Evolutionary conservation across 257 asterid species (phyloP), one percentile per base, ranked within the genome.

Genomic region (Oldenlandia corymbosa): DNA sequence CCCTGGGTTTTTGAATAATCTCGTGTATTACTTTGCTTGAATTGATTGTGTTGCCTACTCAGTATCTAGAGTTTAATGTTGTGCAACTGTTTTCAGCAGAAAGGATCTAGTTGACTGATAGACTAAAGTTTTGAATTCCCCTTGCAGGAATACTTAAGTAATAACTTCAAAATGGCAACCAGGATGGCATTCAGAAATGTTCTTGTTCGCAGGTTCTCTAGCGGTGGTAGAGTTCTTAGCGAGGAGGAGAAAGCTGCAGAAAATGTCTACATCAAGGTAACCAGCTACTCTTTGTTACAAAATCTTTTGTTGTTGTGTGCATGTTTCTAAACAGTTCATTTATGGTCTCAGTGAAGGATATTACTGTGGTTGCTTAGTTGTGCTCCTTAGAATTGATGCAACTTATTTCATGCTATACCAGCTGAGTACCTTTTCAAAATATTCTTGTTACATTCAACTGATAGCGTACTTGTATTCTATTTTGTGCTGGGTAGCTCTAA

Each of bases 231-330:
- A 73, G 45, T 92, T 60, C 82, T 89, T 61, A 62, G 91, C 37
- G 95, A 92, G 91, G 99, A 92, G 83, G 99, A 89, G 79, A 85
- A 81, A 85, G 99, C 99, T 80, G 99, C 99, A 53, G 99, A 92
- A 83, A 92, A 89, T 75, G 67, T 92, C 74, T 92, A 83, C 77
- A 89, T 92, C 67, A 89, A 89, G 97, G 97, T 92, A 48, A 73
- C 43, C 52, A 26, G 4, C n/a, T 42, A n/a, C 42, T 17, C 1
- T 8, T 16, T 21, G 11, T 17, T 12, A 10, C 55, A 0, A 1
- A 34, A 1, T 45, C 48, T 21, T 36, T 1, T 52, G 23, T 6
- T 26, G 26, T 14, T 2, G 46, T 18, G 47, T 69, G 64, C 53
- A 32, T 58, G 69, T 65, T 48, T 63, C 70, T 72, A 41, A 4